Conservation (phyloP, 1,284 basidiomycete genomes). For the Trichosporon asahii region DNA sequence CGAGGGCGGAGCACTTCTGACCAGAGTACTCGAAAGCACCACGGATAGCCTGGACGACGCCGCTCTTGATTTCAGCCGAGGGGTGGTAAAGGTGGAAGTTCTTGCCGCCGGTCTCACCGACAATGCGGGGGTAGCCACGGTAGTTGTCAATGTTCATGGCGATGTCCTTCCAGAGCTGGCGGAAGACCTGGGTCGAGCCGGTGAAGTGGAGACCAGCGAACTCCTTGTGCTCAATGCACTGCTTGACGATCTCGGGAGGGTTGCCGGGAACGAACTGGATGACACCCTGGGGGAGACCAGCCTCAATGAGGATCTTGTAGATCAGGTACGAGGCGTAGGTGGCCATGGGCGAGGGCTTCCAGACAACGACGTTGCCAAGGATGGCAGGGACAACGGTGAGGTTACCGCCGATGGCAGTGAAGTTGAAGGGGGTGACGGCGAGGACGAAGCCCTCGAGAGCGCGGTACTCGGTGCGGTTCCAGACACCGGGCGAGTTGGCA, state of each 20-base stretch:
- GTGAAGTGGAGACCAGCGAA: conserved; percentile 97
- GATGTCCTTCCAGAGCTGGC: conserved; percentile 94
- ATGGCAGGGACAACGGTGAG: conserved; percentile 79
- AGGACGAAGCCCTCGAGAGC: conserved; percentile 96
- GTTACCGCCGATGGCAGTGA: conserved; percentile 94
- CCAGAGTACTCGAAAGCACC: conserved; percentile 95
- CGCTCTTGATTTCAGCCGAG: conserved; percentile 79
- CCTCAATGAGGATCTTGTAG: conserved; percentile 88
- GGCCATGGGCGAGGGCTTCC: conserved; percentile 96
- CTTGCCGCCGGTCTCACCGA: conserved; percentile 81
- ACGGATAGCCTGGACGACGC: conserved; percentile 82
- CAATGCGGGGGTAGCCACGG: conserved; percentile 85
- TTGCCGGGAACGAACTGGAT: conserved; percentile 95
- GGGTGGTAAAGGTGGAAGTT: conserved; percentile 95
- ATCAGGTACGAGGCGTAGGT: conserved; percentile 93
- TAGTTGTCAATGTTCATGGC: conserved; percentile 81
- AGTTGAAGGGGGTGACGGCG: conserved; percentile 98
- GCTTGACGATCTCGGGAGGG: conserved; percentile 73
- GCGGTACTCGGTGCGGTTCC: conserved; percentile 97
- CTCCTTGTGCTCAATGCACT: conserved; percentile 70
- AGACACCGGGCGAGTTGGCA: conserved; percentile 78
- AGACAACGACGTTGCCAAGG: conserved; percentile 91
- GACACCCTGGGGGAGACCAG: conserved; percentile 88
- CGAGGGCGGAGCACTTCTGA: conserved; percentile 96
- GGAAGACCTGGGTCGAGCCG: conserved; percentile 91